phyloP scores from a whole-genome alignment of 805 yeast species.

The Dipodascopsis tothii region DNA sequence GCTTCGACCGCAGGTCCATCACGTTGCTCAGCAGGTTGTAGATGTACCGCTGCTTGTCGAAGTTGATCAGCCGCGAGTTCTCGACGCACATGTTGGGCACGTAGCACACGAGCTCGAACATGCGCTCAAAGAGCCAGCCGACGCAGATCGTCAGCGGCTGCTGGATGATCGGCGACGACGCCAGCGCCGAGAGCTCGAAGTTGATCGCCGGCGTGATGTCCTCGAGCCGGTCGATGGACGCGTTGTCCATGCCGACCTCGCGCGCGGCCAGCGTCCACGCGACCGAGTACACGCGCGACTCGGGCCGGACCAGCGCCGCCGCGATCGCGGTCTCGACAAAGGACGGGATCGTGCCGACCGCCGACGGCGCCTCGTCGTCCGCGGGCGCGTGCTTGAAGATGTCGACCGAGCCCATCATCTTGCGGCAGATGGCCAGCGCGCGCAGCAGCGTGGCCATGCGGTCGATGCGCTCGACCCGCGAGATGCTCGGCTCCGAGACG shows the following conservation, averaged over 20 bases:
- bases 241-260: constrained; percentile 21
- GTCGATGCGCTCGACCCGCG: constrained; percentile 52
- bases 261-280: constrained; percentile 62
- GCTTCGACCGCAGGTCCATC: constrained; percentile 36
- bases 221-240: constrained; percentile 24
- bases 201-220: constrained; percentile 11
- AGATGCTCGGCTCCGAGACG: constrained; percentile 54
- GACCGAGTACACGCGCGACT: constrained; percentile 58
- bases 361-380: constrained; percentile 2
- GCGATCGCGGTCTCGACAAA: constrained; percentile 73
- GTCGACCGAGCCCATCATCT: constrained; percentile 48
- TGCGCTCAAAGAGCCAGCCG: constrained; percentile 82
- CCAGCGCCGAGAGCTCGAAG: background rate
- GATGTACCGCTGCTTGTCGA: constrained; percentile 72
- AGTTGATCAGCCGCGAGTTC: constrained; percentile 62
- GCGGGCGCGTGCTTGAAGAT: background rate
- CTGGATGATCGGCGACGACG: constrained; percentile 2
- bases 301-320: constrained; percentile 71
- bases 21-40: constrained; percentile 55
- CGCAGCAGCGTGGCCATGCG: constrained; percentile 63
- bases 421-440: constrained; percentile 54
- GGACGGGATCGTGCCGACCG: constrained; percentile 52
- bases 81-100: constrained; percentile 72
- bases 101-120: constrained; percentile 65
- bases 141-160: constrained; percentile 68